Evolutionary conservation across 139 green algal species (phyloP).

Genomic region (Tetradesmus obliquus): DNA sequence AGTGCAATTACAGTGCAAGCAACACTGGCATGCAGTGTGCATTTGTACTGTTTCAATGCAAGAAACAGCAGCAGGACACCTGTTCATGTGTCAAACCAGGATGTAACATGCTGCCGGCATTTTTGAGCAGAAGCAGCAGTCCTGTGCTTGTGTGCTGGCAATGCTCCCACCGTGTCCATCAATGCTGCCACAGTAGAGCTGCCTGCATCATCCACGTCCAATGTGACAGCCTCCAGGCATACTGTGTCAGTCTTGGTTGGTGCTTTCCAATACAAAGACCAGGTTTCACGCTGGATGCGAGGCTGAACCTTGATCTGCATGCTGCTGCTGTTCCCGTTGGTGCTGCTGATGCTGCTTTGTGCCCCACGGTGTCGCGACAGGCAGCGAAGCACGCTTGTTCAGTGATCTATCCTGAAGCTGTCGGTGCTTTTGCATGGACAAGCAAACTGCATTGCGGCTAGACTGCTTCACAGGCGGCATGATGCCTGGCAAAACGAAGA

Average conservation of each 20-base stretch:
- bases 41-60: background rate
- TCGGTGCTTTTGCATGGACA: background rate
- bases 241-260: constrained; percentile 69
- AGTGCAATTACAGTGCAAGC: no score
- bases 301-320: constrained; percentile 73
- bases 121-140: background rate
- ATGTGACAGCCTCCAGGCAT: background rate
- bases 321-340: background rate
- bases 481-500: background rate
- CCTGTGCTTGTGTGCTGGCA: constrained; percentile 21
- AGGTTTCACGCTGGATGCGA: constrained; percentile 82
- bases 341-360: background rate
- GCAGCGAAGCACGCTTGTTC: background rate
- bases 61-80: background rate
- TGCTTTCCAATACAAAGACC: constrained; percentile 92
- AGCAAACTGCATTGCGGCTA: background rate
- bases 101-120: background rate
- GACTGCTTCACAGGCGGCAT: background rate
- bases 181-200: constrained; percentile 8
- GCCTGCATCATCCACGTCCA: background rate
- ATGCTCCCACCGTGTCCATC: background rate
- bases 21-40: background rate
- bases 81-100: no score
- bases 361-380: background rate
- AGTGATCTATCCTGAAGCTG: background rate